Conservation (phyloP, 495 filamentous ascomycete species). For the Neurospora tetraspora region DNA sequence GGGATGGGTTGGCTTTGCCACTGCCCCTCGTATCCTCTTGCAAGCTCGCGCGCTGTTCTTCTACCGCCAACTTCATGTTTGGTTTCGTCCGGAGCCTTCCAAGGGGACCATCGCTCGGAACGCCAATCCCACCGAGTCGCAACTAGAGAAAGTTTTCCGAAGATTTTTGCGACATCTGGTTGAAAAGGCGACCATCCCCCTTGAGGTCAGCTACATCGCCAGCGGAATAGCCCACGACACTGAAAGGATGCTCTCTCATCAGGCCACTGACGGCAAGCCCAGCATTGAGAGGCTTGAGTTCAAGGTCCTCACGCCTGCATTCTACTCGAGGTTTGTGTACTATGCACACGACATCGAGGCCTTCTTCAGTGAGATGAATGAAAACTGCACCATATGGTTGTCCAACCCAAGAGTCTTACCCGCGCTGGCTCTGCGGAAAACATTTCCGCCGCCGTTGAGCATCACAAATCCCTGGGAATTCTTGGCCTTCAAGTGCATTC, state of each 20-base stretch:
- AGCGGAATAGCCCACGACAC: slow-evolving; percentile 29
- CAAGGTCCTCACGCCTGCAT: slow-evolving; percentile 46
- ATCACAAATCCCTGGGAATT: slow-evolving; percentile 21
- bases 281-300: slow-evolving; percentile 31
- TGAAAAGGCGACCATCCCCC: slow-evolving; percentile 21
- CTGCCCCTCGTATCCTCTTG: slow-evolving; percentile 50
- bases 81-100: slow-evolving; percentile 47
- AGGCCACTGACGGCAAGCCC: slow-evolving; percentile 1
- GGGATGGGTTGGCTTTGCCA: slow-evolving; percentile 54
- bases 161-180: slow-evolving; percentile 40
- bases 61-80: slow-evolving; percentile 42
- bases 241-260: slow-evolving; percentile 28
- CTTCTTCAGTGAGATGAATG: slow-evolving; percentile 38
- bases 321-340: slow-evolving; percentile 49
- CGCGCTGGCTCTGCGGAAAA: slow-evolving; percentile 27
- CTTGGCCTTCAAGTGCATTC: slow-evolving; percentile 26
- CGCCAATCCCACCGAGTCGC: slow-evolving; percentile 33
- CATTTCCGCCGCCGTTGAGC: slow-evolving; percentile 12
- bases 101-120: slow-evolving; percentile 38
- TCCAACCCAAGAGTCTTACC: slow-evolving; percentile 36
- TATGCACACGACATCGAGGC: slow-evolving; percentile 42
- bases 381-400: slow-evolving; percentile 42
- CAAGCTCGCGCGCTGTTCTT: slow-evolving; percentile 48
- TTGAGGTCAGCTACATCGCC: slow-evolving; percentile 42
- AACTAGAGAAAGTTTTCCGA: slow-evolving; percentile 42